Conservation (phyloP, 495 filamentous ascomycete genomes). For the Penicillium subrubescens region DNA sequence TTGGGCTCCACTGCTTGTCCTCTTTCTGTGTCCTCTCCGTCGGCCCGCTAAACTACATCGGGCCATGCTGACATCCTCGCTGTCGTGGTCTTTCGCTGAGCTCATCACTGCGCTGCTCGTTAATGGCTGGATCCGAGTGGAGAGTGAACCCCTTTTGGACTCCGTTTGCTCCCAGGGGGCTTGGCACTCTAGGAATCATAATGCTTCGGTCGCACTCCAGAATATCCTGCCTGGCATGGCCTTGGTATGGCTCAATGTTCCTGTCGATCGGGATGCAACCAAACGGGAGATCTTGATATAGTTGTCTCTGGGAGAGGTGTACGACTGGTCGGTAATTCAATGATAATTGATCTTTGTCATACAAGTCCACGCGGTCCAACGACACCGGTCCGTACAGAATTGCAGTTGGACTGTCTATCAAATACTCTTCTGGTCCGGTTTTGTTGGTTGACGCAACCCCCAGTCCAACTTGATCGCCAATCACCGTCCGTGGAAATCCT, state of each 20-base stretch:
- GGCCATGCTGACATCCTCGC: slow-evolving; percentile 9
- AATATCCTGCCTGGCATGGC: slow-evolving; percentile 9
- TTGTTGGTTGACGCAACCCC: slow-evolving; percentile 11
- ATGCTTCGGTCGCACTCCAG: slow-evolving; percentile 21
- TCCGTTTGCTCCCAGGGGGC: slow-evolving; percentile 20
- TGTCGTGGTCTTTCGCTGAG: slow-evolving; percentile 3
- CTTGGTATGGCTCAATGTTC: slow-evolving; percentile 24
- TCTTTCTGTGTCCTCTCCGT: not conserved
- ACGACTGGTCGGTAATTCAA: not conserved
- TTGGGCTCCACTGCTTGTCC: slow-evolving; percentile 16
- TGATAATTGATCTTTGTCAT: not conserved
- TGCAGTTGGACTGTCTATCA: not conserved
- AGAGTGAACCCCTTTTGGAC: not conserved
- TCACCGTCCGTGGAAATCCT: slow-evolving; percentile 13
- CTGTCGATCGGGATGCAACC: slow-evolving; percentile 23
- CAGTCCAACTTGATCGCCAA: slow-evolving; percentile 9
- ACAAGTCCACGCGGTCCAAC: not conserved
- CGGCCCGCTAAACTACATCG: slow-evolving; percentile 22
- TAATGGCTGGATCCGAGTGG: not conserved
- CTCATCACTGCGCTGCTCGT: not conserved
- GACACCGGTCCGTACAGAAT: not conserved
- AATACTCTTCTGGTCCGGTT: not conserved
- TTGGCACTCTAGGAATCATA: slow-evolving; percentile 21
- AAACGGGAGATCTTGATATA: not conserved
- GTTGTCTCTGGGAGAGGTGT: not conserved